phyloP scores from a whole-genome alignment of 1,284 basidiomycete genomes.

The Irpex rosettiformis region DNA sequence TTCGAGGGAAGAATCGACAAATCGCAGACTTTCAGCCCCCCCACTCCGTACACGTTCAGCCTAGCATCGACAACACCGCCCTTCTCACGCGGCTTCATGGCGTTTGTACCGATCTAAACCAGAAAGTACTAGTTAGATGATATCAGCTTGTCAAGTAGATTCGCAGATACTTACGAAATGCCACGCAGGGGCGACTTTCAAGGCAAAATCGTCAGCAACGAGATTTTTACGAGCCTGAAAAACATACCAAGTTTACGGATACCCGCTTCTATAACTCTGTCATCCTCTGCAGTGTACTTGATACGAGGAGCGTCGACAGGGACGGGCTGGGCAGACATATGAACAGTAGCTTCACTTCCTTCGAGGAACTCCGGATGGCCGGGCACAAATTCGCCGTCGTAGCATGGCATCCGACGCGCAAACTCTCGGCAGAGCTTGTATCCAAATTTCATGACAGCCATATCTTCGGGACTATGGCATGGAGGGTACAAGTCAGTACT shows the following conservation, averaged over 20 bases:
- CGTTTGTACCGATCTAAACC: slow-evolving; percentile 31
- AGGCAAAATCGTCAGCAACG: not conserved
- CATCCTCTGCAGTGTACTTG: slow-evolving; percentile 57
- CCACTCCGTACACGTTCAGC: slow-evolving; percentile 69
- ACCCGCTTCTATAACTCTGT: slow-evolving; percentile 62
- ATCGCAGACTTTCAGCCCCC: slow-evolving; percentile 62
- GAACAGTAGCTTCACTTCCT: slow-evolving; percentile 15
- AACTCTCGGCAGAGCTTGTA: slow-evolving; percentile 35
- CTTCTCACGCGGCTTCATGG: slow-evolving; percentile 69
- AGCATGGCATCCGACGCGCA: slow-evolving; percentile 32
- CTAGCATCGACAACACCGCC: slow-evolving; percentile 72
- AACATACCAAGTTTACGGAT: slow-evolving; percentile 28
- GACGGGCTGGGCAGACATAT: slow-evolving; percentile 12
- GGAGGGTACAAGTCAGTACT: not conserved
- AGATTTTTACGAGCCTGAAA: not conserved
- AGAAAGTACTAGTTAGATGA: slow-evolving; percentile 4
- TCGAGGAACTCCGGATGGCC: slow-evolving; percentile 29
- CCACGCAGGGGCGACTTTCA: slow-evolving; percentile 22
- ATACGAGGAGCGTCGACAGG: slow-evolving; percentile 35
- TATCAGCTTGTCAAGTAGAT: not conserved
- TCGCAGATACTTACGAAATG: slow-evolving; percentile 20
- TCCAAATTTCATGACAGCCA: slow-evolving; percentile 39
- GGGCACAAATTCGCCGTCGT: slow-evolving; percentile 30
- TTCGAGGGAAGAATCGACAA: slow-evolving; percentile 61
- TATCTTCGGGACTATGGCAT: slow-evolving; percentile 19